Conservation (phyloP, 2,329 filamentous ascomycete genomes). For the Colletotrichum musicola region DNA sequence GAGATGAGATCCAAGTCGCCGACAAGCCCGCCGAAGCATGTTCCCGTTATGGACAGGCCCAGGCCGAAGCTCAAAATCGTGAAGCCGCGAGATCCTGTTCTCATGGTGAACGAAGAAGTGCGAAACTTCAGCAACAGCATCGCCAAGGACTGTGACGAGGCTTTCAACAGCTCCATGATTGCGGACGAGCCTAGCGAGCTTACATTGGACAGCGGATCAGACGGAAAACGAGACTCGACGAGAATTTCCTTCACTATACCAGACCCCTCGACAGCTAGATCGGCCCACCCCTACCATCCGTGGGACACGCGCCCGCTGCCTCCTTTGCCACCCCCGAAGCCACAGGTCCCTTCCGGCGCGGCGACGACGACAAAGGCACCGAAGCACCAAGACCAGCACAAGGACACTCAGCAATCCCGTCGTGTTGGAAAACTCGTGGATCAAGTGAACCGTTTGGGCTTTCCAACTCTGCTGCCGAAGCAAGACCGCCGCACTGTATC, state of each 20-base stretch:
- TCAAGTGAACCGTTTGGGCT: slow-evolving; percentile 43
- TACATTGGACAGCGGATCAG: slow-evolving; percentile 48
- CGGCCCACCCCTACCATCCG: slow-evolving; percentile 45
- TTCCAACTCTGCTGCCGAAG: slow-evolving; percentile 48
- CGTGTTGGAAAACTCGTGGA: slow-evolving; percentile 39
- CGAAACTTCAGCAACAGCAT: slow-evolving; percentile 87
- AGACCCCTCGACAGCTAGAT: slow-evolving; percentile 47
- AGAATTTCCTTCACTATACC: slow-evolving; percentile 59
- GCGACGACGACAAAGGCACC: not conserved
- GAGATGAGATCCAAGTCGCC: slow-evolving; percentile 17
- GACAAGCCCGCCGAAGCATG: slow-evolving; percentile 24
- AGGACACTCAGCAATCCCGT: slow-evolving; percentile 20
- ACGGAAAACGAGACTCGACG: slow-evolving; percentile 51
- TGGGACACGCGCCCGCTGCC: slow-evolving; percentile 66
- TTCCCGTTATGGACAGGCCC: slow-evolving; percentile 35
- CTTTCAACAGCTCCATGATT: slow-evolving; percentile 79
- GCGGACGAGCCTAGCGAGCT: slow-evolving; percentile 48
- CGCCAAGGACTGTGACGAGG: slow-evolving; percentile 87
- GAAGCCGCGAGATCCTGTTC: slow-evolving; percentile 34
- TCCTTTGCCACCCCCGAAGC: slow-evolving; percentile 55
- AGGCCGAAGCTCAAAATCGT: slow-evolving; percentile 44
- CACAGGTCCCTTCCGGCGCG: slow-evolving; percentile 5
- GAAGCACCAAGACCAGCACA: not conserved
- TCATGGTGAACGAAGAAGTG: slow-evolving; percentile 77
- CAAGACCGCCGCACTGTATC: slow-evolving; percentile 64